Conservation (phyloP, 805 yeast genomes). For the Candida patagonica region DNA sequence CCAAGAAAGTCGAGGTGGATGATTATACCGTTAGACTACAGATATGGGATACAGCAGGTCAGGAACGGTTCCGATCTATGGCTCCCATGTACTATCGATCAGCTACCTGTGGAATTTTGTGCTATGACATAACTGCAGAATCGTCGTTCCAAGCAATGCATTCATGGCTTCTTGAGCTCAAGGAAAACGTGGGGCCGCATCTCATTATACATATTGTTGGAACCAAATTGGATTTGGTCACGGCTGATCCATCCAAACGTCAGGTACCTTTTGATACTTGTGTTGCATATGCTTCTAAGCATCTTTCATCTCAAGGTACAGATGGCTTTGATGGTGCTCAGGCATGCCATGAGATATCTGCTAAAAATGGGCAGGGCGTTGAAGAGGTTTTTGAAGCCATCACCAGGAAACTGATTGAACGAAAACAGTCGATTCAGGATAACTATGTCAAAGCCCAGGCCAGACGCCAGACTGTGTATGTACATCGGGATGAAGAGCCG, state of each 20-base stretch:
- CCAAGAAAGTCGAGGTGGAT: conserved; percentile 27
- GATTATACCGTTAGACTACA: conserved; percentile 35
- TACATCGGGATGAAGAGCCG: conserved; percentile 23
- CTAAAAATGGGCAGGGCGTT: conserved; percentile 29
- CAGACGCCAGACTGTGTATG: conserved; percentile 18
- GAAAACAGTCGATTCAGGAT: conserved; percentile 13
- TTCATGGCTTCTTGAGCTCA: conserved; percentile 27
- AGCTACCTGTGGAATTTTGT: conserved; percentile 29
- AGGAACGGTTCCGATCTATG: conserved; percentile 88
- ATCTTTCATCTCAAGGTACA: conserved; percentile 16
- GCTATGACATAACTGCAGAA: conserved; percentile 28
- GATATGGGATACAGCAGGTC: conserved; percentile 96
- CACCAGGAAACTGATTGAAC: conserved; percentile 23
- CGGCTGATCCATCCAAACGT: conserved; percentile 25
- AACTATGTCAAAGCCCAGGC: conserved; percentile 13
- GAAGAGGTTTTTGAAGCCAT: conserved; percentile 27
- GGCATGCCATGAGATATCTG: conserved; percentile 28
- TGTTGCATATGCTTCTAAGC: conserved; percentile 23
- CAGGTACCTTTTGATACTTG: conserved; percentile 29
- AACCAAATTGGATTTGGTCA: conserved; percentile 27
- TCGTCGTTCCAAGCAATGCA: conserved; percentile 29
- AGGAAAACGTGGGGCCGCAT: conserved; percentile 22
- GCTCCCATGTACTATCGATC: conserved; percentile 38
- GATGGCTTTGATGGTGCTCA: conserved; percentile 20
- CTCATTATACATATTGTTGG: conserved; percentile 29